Conservation (phyloP, 208 protist genomes). For the Leishmania major region DNA sequence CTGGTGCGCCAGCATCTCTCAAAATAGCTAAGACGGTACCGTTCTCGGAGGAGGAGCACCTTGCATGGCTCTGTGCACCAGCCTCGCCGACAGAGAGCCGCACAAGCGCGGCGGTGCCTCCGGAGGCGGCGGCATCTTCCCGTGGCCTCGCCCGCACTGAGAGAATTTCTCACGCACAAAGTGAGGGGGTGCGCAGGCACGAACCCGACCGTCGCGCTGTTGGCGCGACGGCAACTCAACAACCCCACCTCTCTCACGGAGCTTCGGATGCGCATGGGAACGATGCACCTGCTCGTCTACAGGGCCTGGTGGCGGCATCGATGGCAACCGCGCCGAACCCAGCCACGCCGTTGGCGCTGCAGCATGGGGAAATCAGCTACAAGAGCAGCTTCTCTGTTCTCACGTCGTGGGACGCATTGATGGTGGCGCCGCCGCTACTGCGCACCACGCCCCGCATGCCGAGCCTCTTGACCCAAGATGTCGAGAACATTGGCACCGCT, state of each 20-base stretch:
- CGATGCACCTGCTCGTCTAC: neutral
- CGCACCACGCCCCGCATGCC: slow-evolving; percentile 2
- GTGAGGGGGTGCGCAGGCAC: neutral
- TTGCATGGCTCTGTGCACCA: slow-evolving; percentile 10
- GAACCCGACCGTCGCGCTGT: neutral
- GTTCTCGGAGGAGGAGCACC: slow-evolving; percentile 23
- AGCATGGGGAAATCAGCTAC: slow-evolving; percentile 18
- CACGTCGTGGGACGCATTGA: slow-evolving; percentile 22
- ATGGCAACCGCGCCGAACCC: neutral
- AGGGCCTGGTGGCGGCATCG: neutral
- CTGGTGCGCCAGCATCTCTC: neutral
- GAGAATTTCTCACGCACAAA: neutral
- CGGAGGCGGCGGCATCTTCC: neutral
- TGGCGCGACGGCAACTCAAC: neutral
- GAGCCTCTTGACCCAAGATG: neutral
- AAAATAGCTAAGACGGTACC: neutral
- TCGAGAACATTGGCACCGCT: neutral
- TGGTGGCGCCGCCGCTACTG: slow-evolving; percentile 19
- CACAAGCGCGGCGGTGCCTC: neutral
- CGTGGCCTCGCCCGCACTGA: neutral
- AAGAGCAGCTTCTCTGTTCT: slow-evolving; percentile 21
- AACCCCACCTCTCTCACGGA: neutral
- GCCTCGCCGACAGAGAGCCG: slow-evolving; percentile 1
- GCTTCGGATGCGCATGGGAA: neutral
- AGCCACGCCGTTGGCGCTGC: neutral